phyloP scores from a whole-genome alignment of 257 asterid species.

The Anisodus tanguticus region DNA sequence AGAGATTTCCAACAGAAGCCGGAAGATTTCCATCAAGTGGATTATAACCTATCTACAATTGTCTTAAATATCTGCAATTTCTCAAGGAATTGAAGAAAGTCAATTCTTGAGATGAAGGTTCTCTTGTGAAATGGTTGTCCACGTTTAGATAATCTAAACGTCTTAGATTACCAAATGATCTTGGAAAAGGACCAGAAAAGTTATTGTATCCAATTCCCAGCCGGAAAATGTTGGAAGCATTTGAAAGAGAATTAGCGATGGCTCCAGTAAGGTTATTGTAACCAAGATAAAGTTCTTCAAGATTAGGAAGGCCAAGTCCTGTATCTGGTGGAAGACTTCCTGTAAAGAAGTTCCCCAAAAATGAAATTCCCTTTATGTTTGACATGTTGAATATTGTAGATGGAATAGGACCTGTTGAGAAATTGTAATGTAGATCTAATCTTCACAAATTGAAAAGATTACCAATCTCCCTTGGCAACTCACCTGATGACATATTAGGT shows the following conservation, averaged over 20 bases:
- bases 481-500: constrained; percentile 24
- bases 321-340: constrained; percentile 41
- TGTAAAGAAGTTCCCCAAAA: constrained; percentile 6
- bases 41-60: constrained; percentile 23
- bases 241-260: constrained; percentile 41
- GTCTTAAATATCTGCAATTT: constrained; percentile 22
- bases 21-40: constrained; percentile 34
- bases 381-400: constrained; percentile 32
- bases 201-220: constrained; percentile 22
- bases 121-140: constrained; percentile 41
- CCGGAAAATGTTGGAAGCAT: constrained; percentile 34
- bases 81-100: constrained; percentile 30
- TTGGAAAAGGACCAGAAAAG: constrained; percentile 36
- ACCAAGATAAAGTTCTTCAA: constrained; percentile 34
- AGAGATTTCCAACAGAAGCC: constrained; percentile 43
- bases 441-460: constrained; percentile 28
- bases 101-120: constrained; percentile 25
- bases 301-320: constrained; percentile 38
- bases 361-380: neutral
- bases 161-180: constrained; percentile 43
- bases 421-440: constrained; percentile 5
- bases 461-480: constrained; percentile 27
- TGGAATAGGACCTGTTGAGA: constrained; percentile 28
- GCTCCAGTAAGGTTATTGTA: constrained; percentile 39
- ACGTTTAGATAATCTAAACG: constrained; percentile 40